Percentiles rank a stretch among this genome's conserved stretches.
Evolutionary conservation across 2,329 filamentous ascomycete species (phyloP).

Genomic region (Xylariaceae sp.): DNA sequence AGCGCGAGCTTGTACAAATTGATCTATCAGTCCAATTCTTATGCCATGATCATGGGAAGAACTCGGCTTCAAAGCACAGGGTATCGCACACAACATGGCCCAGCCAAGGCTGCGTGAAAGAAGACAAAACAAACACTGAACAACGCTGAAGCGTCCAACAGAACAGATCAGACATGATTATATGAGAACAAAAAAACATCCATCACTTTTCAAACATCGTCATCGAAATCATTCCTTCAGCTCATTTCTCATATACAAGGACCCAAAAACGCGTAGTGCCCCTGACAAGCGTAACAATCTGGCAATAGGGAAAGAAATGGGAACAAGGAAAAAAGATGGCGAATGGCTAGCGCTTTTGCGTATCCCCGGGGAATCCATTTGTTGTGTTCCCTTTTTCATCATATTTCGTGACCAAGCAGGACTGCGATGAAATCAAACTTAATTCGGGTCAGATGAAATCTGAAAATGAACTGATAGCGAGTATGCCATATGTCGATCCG

Average conservation of each 20-base stretch:
- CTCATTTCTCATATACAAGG: conserved; percentile 43
- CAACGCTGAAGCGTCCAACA: conserved; percentile 28
- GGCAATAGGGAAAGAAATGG: conserved; percentile 27
- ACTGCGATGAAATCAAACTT: too few relatives aligned
- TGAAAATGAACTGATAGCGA: background rate
- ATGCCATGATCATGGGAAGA: conserved; percentile 43
- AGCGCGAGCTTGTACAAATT: conserved; percentile 47
- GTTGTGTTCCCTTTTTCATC: conserved; percentile 12
- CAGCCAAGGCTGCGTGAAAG: conserved; percentile 42
- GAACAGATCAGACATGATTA: conserved; percentile 29
- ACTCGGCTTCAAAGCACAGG: conserved; percentile 43
- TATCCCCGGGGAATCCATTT: conserved; percentile 21
- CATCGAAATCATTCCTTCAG: conserved; percentile 30
- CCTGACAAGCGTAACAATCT: conserved; percentile 21
- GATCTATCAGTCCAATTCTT: conserved; percentile 44
- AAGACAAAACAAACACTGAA: conserved; percentile 39
- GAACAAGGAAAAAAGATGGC: conserved; percentile 26
- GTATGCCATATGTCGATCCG: background rate
- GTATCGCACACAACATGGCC: conserved; percentile 44
- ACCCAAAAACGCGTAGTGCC: conserved; percentile 27
- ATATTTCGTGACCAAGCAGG: too few relatives aligned
- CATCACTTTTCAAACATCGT: conserved; percentile 24
- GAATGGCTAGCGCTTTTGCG: conserved; percentile 11
- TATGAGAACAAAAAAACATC: conserved; percentile 20
- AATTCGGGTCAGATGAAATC: background rate